Evolutionary conservation across 495 filamentous ascomycete genomes (phyloP).

Genomic region (Astrothelium subdiscretum): DNA sequence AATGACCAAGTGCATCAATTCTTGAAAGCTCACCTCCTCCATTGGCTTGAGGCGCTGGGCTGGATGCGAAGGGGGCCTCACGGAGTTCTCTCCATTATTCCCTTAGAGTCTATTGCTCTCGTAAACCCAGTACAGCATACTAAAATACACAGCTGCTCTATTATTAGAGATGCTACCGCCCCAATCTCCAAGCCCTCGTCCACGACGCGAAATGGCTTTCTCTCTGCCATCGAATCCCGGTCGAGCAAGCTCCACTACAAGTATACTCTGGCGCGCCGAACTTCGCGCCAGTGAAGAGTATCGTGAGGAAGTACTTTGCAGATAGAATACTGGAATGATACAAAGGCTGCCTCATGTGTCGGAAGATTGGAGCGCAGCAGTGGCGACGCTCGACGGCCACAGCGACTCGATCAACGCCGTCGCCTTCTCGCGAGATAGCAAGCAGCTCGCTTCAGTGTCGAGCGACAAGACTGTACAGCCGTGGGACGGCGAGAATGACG

Average conservation of each 20-base stretch:
- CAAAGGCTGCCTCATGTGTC: neutral
- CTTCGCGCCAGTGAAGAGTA: constrained; percentile 15
- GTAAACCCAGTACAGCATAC: neutral
- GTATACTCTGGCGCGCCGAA: constrained; percentile 17
- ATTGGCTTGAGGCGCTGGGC: constrained; percentile 20
- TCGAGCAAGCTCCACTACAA: constrained; percentile 22
- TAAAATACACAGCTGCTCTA: neutral
- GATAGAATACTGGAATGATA: neutral
- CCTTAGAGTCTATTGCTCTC: constrained; percentile 4
- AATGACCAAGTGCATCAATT: constrained; percentile 15
- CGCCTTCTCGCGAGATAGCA: constrained; percentile 3
- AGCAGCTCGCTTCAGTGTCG: neutral
- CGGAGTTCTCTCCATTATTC: constrained; percentile 4
- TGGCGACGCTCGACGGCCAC: constrained; percentile 8
- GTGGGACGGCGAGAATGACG: constrained; percentile 4
- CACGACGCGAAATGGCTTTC: constrained; percentile 26
- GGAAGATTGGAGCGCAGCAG: neutral
- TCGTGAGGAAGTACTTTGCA: constrained; percentile 12
- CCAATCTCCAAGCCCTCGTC: constrained; percentile 16
- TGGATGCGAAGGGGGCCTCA: constrained; percentile 9
- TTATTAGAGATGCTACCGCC: neutral
- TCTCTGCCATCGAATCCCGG: constrained; percentile 8
- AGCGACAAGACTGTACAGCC: neutral
- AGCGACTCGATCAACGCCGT: constrained; percentile 8
- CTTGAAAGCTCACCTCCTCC: constrained; percentile 11